These are phyloP conservation scores for Xanthoceras sorbifolium DNA, from an alignment of 345 rosid species.

Conservation along the genomic window DNA sequence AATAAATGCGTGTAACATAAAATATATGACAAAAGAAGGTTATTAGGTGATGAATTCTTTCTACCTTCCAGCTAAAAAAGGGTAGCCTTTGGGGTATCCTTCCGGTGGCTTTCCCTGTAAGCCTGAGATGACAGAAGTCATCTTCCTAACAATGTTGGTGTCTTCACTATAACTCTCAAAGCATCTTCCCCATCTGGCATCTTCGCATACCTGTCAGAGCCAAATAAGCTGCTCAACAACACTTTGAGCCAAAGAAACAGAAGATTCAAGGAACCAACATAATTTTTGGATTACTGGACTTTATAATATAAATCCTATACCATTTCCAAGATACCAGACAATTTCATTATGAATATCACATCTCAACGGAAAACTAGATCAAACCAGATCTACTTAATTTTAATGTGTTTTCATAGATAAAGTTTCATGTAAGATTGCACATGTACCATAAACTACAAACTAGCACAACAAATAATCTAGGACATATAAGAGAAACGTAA, in stretches of 20 bases:
- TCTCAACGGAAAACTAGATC: neutral
- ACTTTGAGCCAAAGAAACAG: neutral
- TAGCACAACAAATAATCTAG: neutral
- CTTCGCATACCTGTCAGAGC: slow-evolving; percentile 61
- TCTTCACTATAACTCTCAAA: slow-evolving; percentile 84
- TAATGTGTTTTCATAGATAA: neutral
- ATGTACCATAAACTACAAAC: neutral
- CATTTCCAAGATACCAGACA: too few relatives aligned
- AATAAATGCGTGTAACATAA: neutral
- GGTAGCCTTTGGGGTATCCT: slow-evolving; percentile 73
- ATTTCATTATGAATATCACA: neutral
- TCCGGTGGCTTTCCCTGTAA: slow-evolving; percentile 82
- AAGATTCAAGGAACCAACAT: neutral
- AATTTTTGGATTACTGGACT: too few relatives aligned
- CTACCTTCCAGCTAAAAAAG: slow-evolving; percentile 82
- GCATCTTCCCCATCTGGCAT: slow-evolving; percentile 91
- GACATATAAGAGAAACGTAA: neutral
- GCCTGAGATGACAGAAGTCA: slow-evolving; percentile 63
- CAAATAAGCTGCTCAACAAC: slow-evolving; percentile 22
- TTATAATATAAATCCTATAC: too few relatives aligned
- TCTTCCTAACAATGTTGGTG: slow-evolving; percentile 59
- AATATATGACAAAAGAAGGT: neutral
- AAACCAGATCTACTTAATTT: too few relatives aligned
- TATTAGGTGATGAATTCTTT: slow-evolving; percentile 15
- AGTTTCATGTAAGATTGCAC: neutral